Evolutionary conservation across 164 flowering plant species (phyloP).

Genomic region (Annona cherimola): DNA sequence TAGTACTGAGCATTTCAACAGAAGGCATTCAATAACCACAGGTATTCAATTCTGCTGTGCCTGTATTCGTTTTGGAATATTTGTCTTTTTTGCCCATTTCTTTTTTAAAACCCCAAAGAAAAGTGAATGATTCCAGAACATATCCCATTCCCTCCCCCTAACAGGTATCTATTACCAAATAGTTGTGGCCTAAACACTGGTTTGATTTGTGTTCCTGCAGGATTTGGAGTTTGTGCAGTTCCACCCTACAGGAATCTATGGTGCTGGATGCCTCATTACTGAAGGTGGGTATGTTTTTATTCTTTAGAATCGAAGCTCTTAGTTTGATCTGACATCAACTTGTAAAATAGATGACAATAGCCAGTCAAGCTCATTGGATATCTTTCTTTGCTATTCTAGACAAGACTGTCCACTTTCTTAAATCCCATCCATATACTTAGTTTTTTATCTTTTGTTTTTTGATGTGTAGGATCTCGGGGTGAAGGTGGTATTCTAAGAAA

Average conservation of each 20-base stretch:
- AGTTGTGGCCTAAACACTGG: background rate
- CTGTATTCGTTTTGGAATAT: no score
- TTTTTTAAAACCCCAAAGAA: no score
- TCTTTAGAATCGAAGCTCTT: background rate
- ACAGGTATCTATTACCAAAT: background rate
- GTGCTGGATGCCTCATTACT: constrained; percentile 97
- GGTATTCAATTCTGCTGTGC: no score
- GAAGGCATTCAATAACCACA: no score
- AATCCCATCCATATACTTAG: background rate
- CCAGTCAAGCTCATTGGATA: background rate
- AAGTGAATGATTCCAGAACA: no score
- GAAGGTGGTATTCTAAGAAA: constrained; percentile 98
- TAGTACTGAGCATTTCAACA: no score
- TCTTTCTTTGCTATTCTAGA: background rate
- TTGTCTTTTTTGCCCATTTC: no score
- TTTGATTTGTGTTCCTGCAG: constrained; percentile 33
- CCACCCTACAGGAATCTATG: constrained; percentile 96
- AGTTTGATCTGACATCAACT: background rate
- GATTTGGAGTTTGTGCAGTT: constrained; percentile 98
- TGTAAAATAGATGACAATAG: background rate
- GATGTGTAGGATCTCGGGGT: constrained; percentile 82
- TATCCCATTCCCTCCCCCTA: no score
- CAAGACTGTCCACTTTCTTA: background rate
- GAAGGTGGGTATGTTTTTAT: constrained; percentile 52
- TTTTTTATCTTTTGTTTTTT: background rate